Conservation (phyloP, 805 yeast genomes). For the Wickerhamomyces alni region DNA sequence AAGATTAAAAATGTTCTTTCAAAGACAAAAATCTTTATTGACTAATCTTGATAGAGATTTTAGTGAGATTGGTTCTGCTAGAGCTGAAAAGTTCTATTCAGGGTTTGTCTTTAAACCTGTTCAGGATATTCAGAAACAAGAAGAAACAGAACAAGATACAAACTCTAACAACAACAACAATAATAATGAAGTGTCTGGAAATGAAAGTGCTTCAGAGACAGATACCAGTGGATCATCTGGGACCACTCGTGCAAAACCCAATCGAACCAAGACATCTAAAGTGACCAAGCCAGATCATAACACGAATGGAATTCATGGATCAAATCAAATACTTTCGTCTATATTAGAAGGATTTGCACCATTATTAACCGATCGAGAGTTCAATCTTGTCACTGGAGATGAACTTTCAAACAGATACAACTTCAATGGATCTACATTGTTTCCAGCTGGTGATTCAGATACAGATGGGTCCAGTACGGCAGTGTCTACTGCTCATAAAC, state of each 20-base stretch:
- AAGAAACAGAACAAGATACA: not conserved
- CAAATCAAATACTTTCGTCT: conserved; percentile 5
- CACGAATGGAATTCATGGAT: not conserved
- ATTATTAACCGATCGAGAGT: conserved; percentile 27
- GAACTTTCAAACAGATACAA: conserved; percentile 10
- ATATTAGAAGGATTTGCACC: conserved; percentile 27
- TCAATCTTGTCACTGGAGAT: conserved; percentile 24
- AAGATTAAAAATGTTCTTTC: conserved; percentile 27
- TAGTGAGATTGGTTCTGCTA: conserved; percentile 23
- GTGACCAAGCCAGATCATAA: conserved; percentile 1
- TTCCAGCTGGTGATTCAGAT: not conserved
- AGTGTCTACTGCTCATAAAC: not conserved
- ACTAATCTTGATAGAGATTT: conserved; percentile 20
- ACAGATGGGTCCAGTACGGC: not conserved
- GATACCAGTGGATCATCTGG: conserved; percentile 13
- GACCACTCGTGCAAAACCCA: not conserved
- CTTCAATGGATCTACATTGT: not conserved
- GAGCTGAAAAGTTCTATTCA: conserved; percentile 27
- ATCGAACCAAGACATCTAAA: conserved; percentile 3
- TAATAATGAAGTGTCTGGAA: not conserved
- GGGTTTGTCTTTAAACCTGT: conserved; percentile 11
- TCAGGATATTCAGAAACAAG: not conserved
- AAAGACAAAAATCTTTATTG: conserved; percentile 24
- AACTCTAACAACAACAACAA: not conserved
- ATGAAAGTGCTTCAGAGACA: conserved; percentile 12